Base-by-base conservation (phyloP, 2,329 filamentous ascomycete genomes). In the Talaromyces sp. region DNA sequence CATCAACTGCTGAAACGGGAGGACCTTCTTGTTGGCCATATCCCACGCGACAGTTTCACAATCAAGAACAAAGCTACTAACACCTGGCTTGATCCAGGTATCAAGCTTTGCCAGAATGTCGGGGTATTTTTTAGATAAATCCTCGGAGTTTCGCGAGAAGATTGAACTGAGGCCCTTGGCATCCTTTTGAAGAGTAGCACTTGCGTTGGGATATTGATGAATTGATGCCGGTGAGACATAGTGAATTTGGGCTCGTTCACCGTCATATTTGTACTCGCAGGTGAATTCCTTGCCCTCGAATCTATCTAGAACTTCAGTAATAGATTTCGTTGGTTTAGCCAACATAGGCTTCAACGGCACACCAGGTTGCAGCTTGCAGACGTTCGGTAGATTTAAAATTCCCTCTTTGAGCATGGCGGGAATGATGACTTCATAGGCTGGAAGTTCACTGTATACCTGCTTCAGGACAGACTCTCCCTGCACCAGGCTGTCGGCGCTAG, bases 31-130 rank as follows among this genome's bases (percentile, higher is more conserved):
- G 82, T 95, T 92, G 1, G 85, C 84, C n/a, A 92, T 85, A 77
- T 99, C 95, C 94, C 95, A 98, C 0, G 91, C 95, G 13, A 98
- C 95, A 0, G 94, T 97, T 81, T 99, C 95, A 75, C 95, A 99
- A 76, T 99, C 95, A n/a, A 99, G 82, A 14, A 99, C 95, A 73
- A 99, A 99, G 74, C 93, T 97, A 78, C 91, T 92, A 11, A 95
- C 97, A 35, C 89, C 92, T 2, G 88, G 82, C 75, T 96, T 96
- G 70, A 99, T 88, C 95, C 95, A 99, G 0, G 86, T 88, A 43
- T 91, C 84, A 13, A 99, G 85, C 76, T 96, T 97, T 24, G 86
- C 89, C 37, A 99, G 86, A 62, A 99, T 93, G 78, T 99, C 95
- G 0, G 95, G 95, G 73, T 99, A 99, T 75, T 99, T 99, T 78